Percentiles rank a stretch among this genome's conserved stretches.
phyloP scores from a whole-genome alignment of 176 grass and related monocot genomes.

The Aechmea fasciata region DNA sequence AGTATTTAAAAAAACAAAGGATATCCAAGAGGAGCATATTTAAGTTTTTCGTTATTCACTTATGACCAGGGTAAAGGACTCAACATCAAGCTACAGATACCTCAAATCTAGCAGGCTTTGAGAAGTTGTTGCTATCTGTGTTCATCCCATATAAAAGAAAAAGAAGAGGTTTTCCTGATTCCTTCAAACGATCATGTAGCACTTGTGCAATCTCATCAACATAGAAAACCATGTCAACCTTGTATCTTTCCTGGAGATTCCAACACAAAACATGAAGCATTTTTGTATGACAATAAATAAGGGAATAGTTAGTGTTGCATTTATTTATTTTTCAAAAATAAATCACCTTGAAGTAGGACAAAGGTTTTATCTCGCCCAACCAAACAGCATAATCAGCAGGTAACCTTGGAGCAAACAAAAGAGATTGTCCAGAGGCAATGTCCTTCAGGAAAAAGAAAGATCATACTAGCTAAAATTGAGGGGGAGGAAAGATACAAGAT shows the following conservation, averaged over 20 bases:
- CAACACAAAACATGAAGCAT: slow-evolving; percentile 7
- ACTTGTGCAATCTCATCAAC: slow-evolving; percentile 71
- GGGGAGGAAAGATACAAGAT: background rate
- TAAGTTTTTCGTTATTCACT: background rate
- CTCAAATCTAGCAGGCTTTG: slow-evolving; percentile 87
- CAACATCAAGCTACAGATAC: slow-evolving; percentile 20
- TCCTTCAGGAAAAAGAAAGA: slow-evolving; percentile 47
- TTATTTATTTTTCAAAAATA: background rate
- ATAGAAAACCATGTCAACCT: slow-evolving; percentile 72
- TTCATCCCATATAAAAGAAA: slow-evolving; percentile 75
- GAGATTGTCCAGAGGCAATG: slow-evolving; percentile 59
- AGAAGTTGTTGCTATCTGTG: slow-evolving; percentile 81
- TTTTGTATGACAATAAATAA: background rate
- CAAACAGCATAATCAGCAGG: slow-evolving; percentile 93
- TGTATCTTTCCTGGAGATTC: slow-evolving; percentile 56
- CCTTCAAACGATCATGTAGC: slow-evolving; percentile 35
- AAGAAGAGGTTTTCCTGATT: slow-evolving; percentile 55
- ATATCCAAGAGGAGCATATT: too few relatives aligned
- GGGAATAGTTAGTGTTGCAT: background rate
- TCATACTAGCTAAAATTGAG: background rate
- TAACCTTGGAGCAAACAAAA: slow-evolving; percentile 83
- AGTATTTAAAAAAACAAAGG: too few relatives aligned
- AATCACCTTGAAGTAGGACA: slow-evolving; percentile 53
- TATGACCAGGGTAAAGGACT: background rate
- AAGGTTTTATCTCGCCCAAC: slow-evolving; percentile 87